Evolutionary conservation across 2,329 filamentous ascomycete species (phyloP), one percentile per base, ranked within the genome.

Genomic region (Parascedosporium putredinis): DNA sequence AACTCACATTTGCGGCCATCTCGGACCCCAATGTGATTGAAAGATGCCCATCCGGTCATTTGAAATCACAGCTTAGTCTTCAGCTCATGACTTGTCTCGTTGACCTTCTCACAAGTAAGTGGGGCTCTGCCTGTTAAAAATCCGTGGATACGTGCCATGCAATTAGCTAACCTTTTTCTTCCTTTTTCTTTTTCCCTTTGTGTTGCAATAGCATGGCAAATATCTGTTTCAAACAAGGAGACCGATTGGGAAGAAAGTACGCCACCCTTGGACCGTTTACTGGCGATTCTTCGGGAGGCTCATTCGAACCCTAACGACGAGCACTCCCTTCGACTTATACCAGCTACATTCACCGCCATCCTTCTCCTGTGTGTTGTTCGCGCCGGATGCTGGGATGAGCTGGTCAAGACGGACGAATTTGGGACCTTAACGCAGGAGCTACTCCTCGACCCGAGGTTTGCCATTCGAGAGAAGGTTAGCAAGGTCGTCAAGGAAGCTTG

Each of bases 1-100:
- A 66, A 5, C 67, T 84, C 24, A 64, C 85, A 20, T 73, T 83
- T 27, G 67, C 74, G 16, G 81, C 81, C 5, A 72, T 88, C 46
- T 78, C 75, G 10, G 75, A 83, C 51, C 66, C 72, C 22, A 68
- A 75, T 18, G 67, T 84, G 53, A 64, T 76, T 12, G 67, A 70
- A 7, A 64, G 56, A 20, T 45, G 42, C 22, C 49, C 42, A 14
- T n/a, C 40, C 12, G 42, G 29, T 10, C 29, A 42, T 20, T 43
- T 50, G 20, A 38, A 42, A n/a, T 46, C 49, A 9, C 42, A 31
- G 20, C 43, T 50, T 5, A 40, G 49, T 9, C 18, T 46, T 12
- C 42, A 52, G 22, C 33, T 54, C 18, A 52, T 54, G 48, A 45
- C 14, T 8, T 20, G 38, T 20, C 47, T 50, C 6, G 47, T 50